phyloP scores from a whole-genome alignment of 805 yeast species.

The Cyberlindnera mississippiensis region DNA sequence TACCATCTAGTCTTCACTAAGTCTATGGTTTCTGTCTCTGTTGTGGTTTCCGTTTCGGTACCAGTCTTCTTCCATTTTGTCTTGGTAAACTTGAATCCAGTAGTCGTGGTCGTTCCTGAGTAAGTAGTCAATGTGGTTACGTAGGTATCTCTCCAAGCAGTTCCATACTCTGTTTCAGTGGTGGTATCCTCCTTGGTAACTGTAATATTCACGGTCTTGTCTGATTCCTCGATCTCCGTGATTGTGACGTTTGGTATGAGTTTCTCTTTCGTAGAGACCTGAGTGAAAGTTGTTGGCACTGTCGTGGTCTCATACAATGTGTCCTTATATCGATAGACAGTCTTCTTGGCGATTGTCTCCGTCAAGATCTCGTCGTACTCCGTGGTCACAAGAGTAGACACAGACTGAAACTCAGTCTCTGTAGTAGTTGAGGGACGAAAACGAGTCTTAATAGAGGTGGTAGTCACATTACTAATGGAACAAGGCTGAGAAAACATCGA shows the following conservation, averaged over 20 bases:
- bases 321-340: conserved; percentile 19
- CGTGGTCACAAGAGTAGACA: conserved; percentile 18
- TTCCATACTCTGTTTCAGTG: conserved; percentile 19
- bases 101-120: conserved; percentile 17
- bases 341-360: conserved; percentile 20
- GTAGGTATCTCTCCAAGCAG: conserved; percentile 19
- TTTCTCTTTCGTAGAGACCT: conserved; percentile 16
- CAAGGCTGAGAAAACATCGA: too few species aligned
- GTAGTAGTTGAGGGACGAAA: conserved; percentile 20
- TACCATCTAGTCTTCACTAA: conserved; percentile 18
- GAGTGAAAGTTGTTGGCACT: conserved; percentile 12
- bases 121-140: conserved; percentile 14
- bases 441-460: conserved; percentile 22
- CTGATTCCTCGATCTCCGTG: conserved; percentile 29
- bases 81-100: conserved; percentile 17
- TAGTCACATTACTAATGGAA: conserved; percentile 27
- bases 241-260: conserved; percentile 20
- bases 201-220: conserved; percentile 19
- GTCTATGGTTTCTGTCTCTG: conserved; percentile 21
- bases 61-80: conserved; percentile 17
- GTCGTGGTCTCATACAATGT: conserved; percentile 15
- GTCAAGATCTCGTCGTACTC: conserved; percentile 17
- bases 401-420: conserved; percentile 17
- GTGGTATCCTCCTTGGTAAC: conserved; percentile 23
- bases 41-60: conserved; percentile 15